phyloP scores from a whole-genome alignment of 352 stramenopile species.

The Sclerospora graminicola region DNA sequence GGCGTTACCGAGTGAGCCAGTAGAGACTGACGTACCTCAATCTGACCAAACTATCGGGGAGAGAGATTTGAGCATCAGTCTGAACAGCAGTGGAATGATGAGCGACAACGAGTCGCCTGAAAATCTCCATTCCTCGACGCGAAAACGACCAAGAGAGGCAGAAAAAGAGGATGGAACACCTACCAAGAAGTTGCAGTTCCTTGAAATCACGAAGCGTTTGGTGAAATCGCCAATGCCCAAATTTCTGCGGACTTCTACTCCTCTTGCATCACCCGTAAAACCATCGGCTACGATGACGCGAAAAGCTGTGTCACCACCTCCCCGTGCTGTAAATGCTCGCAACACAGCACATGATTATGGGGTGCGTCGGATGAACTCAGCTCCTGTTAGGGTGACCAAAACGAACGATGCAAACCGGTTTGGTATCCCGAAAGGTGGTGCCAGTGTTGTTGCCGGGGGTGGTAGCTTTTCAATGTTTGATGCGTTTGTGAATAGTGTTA shows the following conservation, averaged over 20 bases:
- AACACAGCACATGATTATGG: slow-evolving; percentile 17
- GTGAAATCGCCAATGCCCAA: slow-evolving; percentile 32
- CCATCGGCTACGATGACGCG: slow-evolving; percentile 14
- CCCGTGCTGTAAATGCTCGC: slow-evolving; percentile 6
- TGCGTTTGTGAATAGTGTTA: slow-evolving; percentile 56
- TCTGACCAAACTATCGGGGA: slow-evolving; percentile 16
- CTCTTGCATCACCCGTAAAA: slow-evolving; percentile 21
- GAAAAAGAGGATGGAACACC: slow-evolving; percentile 15
- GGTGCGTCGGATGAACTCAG: slow-evolving; percentile 31
- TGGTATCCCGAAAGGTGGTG: slow-evolving; percentile 18
- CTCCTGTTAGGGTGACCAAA: slow-evolving; percentile 30
- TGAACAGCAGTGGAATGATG: slow-evolving; percentile 24
- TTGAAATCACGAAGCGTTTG: slow-evolving; percentile 31
- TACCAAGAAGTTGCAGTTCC: slow-evolving; percentile 30
- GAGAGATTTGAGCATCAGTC: slow-evolving; percentile 23
- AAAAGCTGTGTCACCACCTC: slow-evolving; percentile 15
- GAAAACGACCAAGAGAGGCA: slow-evolving; percentile 17
- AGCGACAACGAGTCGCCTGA: slow-evolving; percentile 21
- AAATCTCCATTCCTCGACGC: slow-evolving; percentile 16
- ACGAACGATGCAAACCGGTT: slow-evolving; percentile 28
- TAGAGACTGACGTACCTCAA: slow-evolving; percentile 2
- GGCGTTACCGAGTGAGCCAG: slow-evolving; percentile 13
- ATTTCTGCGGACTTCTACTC: slow-evolving; percentile 23
- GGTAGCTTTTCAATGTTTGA: slow-evolving; percentile 50
- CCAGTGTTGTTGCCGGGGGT: slow-evolving; percentile 3